Evolutionary conservation across 768 basidiomycete species (phyloP), one percentile per base, ranked within the genome.

Genomic region (Termitomyces heimii): DNA sequence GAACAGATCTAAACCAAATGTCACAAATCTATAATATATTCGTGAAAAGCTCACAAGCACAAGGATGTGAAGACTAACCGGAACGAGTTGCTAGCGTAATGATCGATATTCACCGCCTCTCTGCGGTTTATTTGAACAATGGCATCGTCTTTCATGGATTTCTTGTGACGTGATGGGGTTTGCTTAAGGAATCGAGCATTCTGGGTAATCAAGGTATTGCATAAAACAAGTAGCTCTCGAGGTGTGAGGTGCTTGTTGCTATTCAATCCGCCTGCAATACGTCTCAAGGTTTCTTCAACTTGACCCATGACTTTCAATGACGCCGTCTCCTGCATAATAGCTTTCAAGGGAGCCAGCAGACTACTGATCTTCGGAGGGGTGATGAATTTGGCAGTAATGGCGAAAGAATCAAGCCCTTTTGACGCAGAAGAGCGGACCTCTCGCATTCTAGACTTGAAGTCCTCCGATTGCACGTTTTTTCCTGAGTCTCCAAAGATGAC

Each of bases 401-500:
- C 82, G 65, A 97, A 93, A 0, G 90, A 86, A 67, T 98, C 94
- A 32, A 96, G 73, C 2, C 88, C 93, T 66, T 85, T 85, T n/a
- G 91, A 83, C 2, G 86, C 80, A 26, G 92, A 93, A 10, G 84
- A 81, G 32, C 85, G 81, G 29, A 95, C 96, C 73, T 99, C 96
- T 22, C 89, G 82, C 84, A 94, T 90, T 71, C 91, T 94, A 18
- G 94, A 94, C 74, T 87, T 92, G 83, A 96, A 98, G 26, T 88
- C 95, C 63, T 94, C 93, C 3, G 87, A 78, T 56, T 86, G 83
- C 0, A 90, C 86, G 64, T 98, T 92, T 69, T 90, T 91, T 14
- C 89, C 91, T 1, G 95, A 94, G 67, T 94, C 86, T 28, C 96
- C 96, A 63, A 98, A 98, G 53, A 98, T 82, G 52, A 98, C 96